Conservation (phyloP, 1,139 yeast genomes). For the Yamadazyma sp. region DNA sequence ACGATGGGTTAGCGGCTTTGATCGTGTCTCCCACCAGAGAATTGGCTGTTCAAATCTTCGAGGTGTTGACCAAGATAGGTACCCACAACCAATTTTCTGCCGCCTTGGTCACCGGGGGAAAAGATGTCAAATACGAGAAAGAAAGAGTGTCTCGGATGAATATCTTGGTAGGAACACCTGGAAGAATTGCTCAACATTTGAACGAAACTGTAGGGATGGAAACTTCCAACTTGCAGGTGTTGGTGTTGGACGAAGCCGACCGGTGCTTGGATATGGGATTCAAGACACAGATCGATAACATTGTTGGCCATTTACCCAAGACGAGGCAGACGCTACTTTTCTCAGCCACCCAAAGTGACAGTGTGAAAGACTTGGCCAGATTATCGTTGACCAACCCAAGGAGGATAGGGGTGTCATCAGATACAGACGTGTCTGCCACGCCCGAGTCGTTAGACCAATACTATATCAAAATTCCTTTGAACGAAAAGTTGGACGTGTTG, state of each 20-base stretch:
- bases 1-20: slow-evolving; percentile 91
- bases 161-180: slow-evolving; percentile 93
- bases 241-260: slow-evolving; percentile 95
- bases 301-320: slow-evolving; percentile 78
- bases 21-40: slow-evolving; percentile 94
- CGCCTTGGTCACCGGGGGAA: slow-evolving; percentile 96
- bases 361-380: slow-evolving; percentile 85
- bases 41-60: slow-evolving; percentile 90
- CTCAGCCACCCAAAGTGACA: slow-evolving; percentile 92
- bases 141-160: slow-evolving; percentile 84
- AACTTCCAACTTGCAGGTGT: slow-evolving; percentile 71
- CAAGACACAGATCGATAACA: slow-evolving; percentile 82
- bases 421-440: slow-evolving; percentile 54
- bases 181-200: slow-evolving; percentile 90
- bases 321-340: slow-evolving; percentile 85
- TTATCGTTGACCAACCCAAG: slow-evolving; percentile 79
- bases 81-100: slow-evolving; percentile 80
- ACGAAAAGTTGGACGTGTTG: slow-evolving; percentile 80
- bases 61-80: slow-evolving; percentile 84
- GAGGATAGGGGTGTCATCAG: slow-evolving; percentile 65
- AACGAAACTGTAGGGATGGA: slow-evolving; percentile 91
- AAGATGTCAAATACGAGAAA: slow-evolving; percentile 83
- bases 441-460: slow-evolving; percentile 87
- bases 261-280: slow-evolving; percentile 97
- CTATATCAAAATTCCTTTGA: slow-evolving; percentile 67